A percentile compares a stretch with the other conserved stretches of the same genome.
phyloP scores from a whole-genome alignment of 2,329 filamentous ascomycete species.

The Tolypocladium sp. region DNA sequence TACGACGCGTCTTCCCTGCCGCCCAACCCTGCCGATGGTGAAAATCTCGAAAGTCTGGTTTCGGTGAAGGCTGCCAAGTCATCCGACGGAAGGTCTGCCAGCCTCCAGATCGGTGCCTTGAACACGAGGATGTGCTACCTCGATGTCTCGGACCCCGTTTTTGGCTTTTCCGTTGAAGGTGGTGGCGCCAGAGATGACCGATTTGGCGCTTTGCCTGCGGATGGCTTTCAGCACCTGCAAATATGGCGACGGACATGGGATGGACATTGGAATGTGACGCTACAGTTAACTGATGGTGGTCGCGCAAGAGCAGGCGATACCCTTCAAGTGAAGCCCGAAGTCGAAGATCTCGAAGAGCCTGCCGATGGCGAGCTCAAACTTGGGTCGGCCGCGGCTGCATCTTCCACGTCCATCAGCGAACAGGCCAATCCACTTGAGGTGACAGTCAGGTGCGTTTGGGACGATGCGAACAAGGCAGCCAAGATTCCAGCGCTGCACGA shows the following conservation, averaged over 20 bases:
- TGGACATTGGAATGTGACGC: conserved; percentile 59
- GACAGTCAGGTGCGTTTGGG: conserved; percentile 73
- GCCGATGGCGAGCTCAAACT: conserved; percentile 9
- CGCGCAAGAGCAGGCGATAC: not conserved
- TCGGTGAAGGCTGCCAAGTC: conserved; percentile 36
- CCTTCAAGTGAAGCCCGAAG: not conserved
- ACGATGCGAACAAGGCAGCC: conserved; percentile 65
- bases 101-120: conserved; percentile 56
- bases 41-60: conserved; percentile 48
- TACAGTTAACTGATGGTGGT: conserved; percentile 13
- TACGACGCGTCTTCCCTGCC: conserved; percentile 55
- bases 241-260: conserved; percentile 80
- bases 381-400: not conserved
- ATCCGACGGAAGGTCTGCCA: conserved; percentile 37
- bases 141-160: conserved; percentile 59
- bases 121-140: conserved; percentile 76
- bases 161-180: conserved; percentile 53
- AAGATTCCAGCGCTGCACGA: conserved; percentile 80
- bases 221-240: conserved; percentile 58
- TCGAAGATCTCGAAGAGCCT: not conserved
- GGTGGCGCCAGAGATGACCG: conserved; percentile 50
- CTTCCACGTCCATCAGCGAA: not conserved
- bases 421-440: conserved; percentile 41
- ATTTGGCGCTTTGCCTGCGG: conserved; percentile 53
- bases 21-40: conserved; percentile 49